Base-by-base conservation (phyloP, 352 stramenopile genomes). In the Pythium oligandrum region DNA sequence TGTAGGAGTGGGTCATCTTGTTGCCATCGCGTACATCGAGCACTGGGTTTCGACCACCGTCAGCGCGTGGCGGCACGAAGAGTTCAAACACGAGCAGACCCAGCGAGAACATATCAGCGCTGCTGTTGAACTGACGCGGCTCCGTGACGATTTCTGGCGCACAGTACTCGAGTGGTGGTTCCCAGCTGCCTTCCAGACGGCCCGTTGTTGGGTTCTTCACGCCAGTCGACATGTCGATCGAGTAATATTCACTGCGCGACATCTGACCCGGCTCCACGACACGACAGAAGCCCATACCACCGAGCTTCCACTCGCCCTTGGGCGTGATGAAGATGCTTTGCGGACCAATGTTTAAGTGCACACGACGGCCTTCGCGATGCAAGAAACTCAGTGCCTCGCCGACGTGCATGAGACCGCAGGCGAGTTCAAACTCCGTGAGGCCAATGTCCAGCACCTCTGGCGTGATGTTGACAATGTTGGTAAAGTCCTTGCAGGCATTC, bases 221-320 rank as follows among this genome's bases (percentile, higher is more conserved):
- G 3, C 70, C 81, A 3, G 72, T 83, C 7, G 73, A 83, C 6
- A 61, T 45, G 40, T 86, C 75, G 39, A 75, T 75, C 43, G 68
- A 71, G 67, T 88, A 93, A 56, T 93, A 95, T 63, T 93, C 83
- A 57, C 79, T 91, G 50, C 83, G 72, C 9, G 81, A 91, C n/a
- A 63, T 88, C 54, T 92, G 74, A 2, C 84, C 84, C 0, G 82
- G 84, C 53, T 95, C 84, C 4, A 95, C 78, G 44, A 93, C 74
- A 40, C 83, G 73, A 42, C 83, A 93, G 53, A 96, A 96, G 60
- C 87, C 86, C 76, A 96, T 93, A 8, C 89, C 88, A 30, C 86
- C 88, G 12, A 97, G 73, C 60, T 97, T 96, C 85, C 86, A 97
- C 60, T 95, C 81, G 51, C 89, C 89, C 61, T 92, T 96, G 40